phyloP scores from a whole-genome alignment of 257 asterid species.

The Misopates orontium region DNA sequence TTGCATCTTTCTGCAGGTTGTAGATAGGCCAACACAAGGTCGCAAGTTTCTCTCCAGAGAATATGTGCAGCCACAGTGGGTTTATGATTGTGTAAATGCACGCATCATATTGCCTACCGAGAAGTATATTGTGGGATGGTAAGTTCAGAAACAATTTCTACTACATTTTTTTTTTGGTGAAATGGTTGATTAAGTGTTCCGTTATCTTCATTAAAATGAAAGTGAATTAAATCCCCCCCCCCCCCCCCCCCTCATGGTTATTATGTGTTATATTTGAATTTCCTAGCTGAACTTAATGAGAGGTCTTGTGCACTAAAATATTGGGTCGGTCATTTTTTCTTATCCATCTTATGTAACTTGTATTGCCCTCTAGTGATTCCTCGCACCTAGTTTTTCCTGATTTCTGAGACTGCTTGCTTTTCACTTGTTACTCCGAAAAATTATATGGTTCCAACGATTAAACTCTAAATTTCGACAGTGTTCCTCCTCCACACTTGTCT shows the following conservation, averaged over 20 bases:
- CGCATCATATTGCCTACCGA: constrained; percentile 82
- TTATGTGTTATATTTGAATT: too few relatives aligned
- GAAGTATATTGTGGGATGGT: constrained; percentile 79
- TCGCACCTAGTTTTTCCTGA: too few relatives aligned
- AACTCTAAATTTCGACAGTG: constrained; percentile 46
- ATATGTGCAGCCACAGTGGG: constrained; percentile 97
- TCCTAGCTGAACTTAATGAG: too few relatives aligned
- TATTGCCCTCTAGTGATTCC: too few relatives aligned
- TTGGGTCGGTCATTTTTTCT: not conserved
- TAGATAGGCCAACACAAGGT: constrained; percentile 89
- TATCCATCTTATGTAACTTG: not conserved
- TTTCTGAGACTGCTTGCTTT: too few relatives aligned
- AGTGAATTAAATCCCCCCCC: too few relatives aligned
- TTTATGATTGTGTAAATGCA: constrained; percentile 86
- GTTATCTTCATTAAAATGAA: too few relatives aligned
- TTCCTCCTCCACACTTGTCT: constrained; percentile 97
- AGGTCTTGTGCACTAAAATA: not conserved
- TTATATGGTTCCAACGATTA: not conserved
- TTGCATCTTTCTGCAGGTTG: constrained; percentile 55
- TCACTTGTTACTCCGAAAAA: not conserved
- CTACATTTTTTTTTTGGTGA: constrained; percentile 14
- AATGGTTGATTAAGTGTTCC: not conserved
- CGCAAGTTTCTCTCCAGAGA: constrained; percentile 80
- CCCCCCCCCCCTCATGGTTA: too few relatives aligned
- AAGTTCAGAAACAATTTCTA: constrained; percentile 20